A percentile compares a stretch with the other conserved stretches of the same genome.
Conservation (phyloP, 768 basidiomycete genomes). For the Udeniomyces megalosporus region DNA sequence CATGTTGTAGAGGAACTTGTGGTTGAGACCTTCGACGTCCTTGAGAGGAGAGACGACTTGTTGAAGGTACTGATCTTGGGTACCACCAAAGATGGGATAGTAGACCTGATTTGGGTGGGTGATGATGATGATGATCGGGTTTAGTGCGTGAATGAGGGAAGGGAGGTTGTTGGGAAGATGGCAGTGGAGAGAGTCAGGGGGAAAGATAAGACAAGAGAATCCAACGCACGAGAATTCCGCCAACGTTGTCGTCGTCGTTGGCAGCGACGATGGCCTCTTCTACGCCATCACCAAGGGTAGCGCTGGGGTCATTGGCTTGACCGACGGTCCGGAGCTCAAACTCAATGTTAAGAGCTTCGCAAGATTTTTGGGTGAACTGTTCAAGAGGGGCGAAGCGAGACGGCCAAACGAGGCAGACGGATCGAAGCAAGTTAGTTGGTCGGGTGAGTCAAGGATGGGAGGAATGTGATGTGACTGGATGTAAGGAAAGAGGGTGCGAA, state of each 20-base stretch:
- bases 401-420: neutral
- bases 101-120: too few species aligned
- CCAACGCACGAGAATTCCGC: constrained; percentile 79
- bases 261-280: constrained; percentile 94
- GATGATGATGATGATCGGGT: neutral
- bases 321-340: constrained; percentile 66
- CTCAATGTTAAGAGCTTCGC: constrained; percentile 68
- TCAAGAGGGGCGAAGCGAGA: neutral
- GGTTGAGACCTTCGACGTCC: constrained; percentile 93
- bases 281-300: constrained; percentile 44
- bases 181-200: too few species aligned
- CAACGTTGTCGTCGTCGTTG: constrained; percentile 65
- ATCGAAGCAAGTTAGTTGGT: too few species aligned
- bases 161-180: too few species aligned
- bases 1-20: constrained; percentile 69
- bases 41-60: constrained; percentile 92
- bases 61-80: constrained; percentile 94
- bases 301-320: constrained; percentile 25
- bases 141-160: neutral
- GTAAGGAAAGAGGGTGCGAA: constrained; percentile 10
- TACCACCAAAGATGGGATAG: constrained; percentile 84
- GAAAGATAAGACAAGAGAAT: too few species aligned
- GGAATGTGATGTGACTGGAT: neutral
- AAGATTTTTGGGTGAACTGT: constrained; percentile 77
- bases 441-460: too few species aligned